Evolutionary conservation across 768 basidiomycete species (phyloP).

Genomic region (Trametopsis cervina): DNA sequence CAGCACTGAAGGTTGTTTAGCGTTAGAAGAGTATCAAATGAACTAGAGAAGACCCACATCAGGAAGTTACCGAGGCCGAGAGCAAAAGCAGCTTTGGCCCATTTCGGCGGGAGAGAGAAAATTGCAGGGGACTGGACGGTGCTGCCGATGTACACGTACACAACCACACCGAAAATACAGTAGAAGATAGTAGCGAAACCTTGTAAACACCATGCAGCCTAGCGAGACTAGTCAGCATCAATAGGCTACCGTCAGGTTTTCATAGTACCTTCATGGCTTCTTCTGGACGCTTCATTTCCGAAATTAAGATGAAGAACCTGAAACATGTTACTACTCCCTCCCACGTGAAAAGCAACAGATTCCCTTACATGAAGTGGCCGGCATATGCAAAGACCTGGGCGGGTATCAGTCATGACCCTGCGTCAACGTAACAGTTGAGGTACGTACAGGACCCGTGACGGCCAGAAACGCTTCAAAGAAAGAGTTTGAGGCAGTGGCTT

Average conservation of each 20-base stretch:
- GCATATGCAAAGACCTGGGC: conserved; percentile 43
- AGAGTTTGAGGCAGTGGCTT: conserved; percentile 29
- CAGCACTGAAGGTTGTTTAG: conserved; percentile 26
- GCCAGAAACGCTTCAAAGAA: conserved; percentile 47
- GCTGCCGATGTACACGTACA: conserved; percentile 43
- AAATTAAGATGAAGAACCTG: conserved; percentile 54
- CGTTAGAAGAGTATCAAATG: background rate
- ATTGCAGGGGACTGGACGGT: conserved; percentile 40
- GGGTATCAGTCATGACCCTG: conserved; percentile 2
- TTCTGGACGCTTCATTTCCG: conserved; percentile 44
- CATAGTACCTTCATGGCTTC: conserved; percentile 47
- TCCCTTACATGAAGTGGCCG: conserved; percentile 44
- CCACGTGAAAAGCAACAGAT: background rate
- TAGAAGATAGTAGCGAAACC: conserved; percentile 47
- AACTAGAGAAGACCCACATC: conserved; percentile 27
- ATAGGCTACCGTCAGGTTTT: background rate
- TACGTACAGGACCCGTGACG: conserved; percentile 43
- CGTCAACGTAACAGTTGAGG: background rate
- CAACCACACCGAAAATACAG: conserved; percentile 30
- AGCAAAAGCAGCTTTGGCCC: conserved; percentile 44
- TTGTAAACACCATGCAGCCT: conserved; percentile 51
- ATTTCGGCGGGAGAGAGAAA: conserved; percentile 39
- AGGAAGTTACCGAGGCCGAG: conserved; percentile 46
- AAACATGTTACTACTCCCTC: background rate
- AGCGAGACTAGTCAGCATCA: background rate